Evolutionary conservation across 176 grass and related monocot genomes (phyloP).

Genomic region (Oryza coarctata): DNA sequence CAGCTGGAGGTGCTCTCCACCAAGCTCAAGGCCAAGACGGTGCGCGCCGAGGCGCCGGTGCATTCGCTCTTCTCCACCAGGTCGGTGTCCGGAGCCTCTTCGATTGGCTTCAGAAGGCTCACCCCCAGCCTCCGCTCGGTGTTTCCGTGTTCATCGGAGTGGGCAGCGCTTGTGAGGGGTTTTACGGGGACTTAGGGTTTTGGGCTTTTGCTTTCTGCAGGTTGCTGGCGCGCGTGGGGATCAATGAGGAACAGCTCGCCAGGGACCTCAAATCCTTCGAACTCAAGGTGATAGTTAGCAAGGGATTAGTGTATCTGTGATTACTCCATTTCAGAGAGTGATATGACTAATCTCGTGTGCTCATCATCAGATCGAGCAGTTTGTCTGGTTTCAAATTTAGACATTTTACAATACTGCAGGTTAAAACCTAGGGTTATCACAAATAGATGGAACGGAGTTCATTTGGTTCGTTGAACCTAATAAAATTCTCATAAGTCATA

Average conservation of each 20-base stretch:
- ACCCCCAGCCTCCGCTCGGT: not conserved
- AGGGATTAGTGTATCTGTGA: not conserved
- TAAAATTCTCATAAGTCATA: not conserved
- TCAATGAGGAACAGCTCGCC: constrained; percentile 84
- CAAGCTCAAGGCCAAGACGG: constrained; percentile 96
- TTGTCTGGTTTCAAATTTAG: constrained; percentile 6
- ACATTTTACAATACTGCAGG: not conserved
- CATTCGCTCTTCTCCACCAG: constrained; percentile 89
- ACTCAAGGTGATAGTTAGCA: constrained; percentile 65
- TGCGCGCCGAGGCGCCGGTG: constrained; percentile 75
- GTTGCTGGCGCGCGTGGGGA: constrained; percentile 90
- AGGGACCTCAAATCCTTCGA: constrained; percentile 96
- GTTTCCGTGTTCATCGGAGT: constrained; percentile 2
- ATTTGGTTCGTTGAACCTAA: not conserved
- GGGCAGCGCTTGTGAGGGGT: not conserved
- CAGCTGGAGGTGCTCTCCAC: constrained; percentile 93
- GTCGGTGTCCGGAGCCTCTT: constrained; percentile 26
- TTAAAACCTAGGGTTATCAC: not conserved
- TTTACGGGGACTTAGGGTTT: constrained; percentile 43
- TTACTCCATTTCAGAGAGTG: not conserved
- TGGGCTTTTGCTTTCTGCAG: constrained; percentile 39
- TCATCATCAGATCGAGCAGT: not conserved
- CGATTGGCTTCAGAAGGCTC: not conserved
- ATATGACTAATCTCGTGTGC: not conserved
- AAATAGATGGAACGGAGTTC: not conserved